These are phyloP conservation scores for Kwoniella shivajii DNA, from an alignment of 1,284 basidiomycete genomes.

Conservation along the genomic window DNA sequence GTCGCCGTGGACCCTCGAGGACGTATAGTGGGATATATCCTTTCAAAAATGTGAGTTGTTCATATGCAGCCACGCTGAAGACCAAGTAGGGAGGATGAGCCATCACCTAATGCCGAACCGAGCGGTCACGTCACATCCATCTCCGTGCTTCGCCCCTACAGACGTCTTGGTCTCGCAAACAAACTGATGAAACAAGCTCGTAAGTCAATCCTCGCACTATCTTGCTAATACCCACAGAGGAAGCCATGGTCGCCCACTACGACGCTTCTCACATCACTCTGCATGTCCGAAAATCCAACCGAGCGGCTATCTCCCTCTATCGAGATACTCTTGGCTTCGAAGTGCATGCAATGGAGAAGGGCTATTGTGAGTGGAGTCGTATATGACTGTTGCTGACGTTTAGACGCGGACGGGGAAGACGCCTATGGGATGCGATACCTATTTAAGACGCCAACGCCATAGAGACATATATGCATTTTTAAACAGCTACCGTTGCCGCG, in stretches of 20 bases:
- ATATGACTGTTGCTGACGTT: not conserved
- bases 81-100: conserved; percentile 71
- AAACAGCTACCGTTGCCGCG: no score
- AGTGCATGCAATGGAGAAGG: conserved; percentile 71
- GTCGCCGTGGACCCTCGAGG: conserved; percentile 90
- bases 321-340: conserved; percentile 80
- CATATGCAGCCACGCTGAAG: not conserved
- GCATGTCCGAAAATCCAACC: conserved; percentile 85
- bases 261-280: conserved; percentile 74
- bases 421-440: conserved; percentile 81
- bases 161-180: conserved; percentile 81
- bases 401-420: conserved; percentile 90
- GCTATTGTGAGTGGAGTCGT: conserved; percentile 69
- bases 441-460: conserved; percentile 42
- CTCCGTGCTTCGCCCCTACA: conserved; percentile 80
- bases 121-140: conserved; percentile 90
- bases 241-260: conserved; percentile 83
- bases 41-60: conserved; percentile 78
- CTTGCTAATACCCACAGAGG: conserved; percentile 59
- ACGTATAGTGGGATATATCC: conserved; percentile 88
- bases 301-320: conserved; percentile 79
- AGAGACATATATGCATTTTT: no score
- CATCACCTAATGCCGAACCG: conserved; percentile 57
- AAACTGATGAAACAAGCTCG: conserved; percentile 85
- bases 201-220: conserved; percentile 54